Base-by-base conservation (phyloP, 2,329 filamentous ascomycete genomes). In the Cladosporium halotolerans region DNA sequence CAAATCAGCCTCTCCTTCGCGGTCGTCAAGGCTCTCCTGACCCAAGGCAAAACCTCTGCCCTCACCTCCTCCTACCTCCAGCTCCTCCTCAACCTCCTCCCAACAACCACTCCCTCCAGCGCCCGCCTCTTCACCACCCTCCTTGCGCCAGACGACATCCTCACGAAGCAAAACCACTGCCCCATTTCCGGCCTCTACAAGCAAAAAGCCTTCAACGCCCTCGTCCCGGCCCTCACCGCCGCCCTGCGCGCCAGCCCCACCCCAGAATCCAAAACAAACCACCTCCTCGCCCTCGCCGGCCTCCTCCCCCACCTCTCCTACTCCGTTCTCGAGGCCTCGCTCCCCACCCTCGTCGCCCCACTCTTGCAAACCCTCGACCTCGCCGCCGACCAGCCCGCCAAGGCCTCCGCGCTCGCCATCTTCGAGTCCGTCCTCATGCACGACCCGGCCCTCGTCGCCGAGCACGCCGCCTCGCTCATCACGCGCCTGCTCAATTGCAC, bases 311-410 rank as follows among this genome's bases (percentile, higher is more conserved):
- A 79, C 63, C 76, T 84, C 41, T 77, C 82, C 0, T 80, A 82
- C 33, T 70, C 76, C 4, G 74, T 86, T 41, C 75, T 85, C 10
- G 75, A 82, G 61, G 76, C 80, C 11, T 79, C 83, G 60, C 73
- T 85, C 8, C 70, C 73, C 1, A 76, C 76, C 4, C 71, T 86
- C 2, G 71, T 81, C 4, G 80, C 82, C 0, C 72, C 85, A 1
- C 75, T 86, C 14, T 72, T 86, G 0, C 83, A 86, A 63, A 80
- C 76, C 32, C 74, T 86, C 4, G 83, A 86, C 60, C 57, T 69
- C 42, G 62, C 65, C 3, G n/a, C n/a, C 33, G 75, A 76, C 2
- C 71, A 77, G 42, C 70, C 72, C 9, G 79, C 85, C 56, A 84
- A 84, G 59, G 72, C 76, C 52, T 79, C 80, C 4, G 82, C 82